These are phyloP conservation scores for Ostreobium quekettii DNA, from an alignment of 139 green algal species.

Conservation along the genomic window DNA sequence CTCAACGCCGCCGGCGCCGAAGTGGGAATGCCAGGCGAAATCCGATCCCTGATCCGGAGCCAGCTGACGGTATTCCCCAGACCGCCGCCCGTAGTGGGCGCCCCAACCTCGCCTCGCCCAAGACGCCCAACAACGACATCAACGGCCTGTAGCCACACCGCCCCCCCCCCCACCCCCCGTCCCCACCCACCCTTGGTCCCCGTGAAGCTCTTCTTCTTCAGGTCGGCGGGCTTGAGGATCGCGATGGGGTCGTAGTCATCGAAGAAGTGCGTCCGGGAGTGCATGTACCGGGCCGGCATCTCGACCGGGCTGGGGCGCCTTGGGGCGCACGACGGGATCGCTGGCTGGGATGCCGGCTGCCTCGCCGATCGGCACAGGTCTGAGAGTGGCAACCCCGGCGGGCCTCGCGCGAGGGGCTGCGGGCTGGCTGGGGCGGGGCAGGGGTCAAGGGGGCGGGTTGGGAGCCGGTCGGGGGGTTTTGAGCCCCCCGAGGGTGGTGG, in stretches of 20 bases:
- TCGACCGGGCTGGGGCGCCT: no score
- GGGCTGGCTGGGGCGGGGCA: no score
- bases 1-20: not conserved
- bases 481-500: no score
- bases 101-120: not conserved
- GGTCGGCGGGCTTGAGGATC: constrained; percentile 37
- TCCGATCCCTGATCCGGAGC: not conserved
- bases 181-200: constrained; percentile 39
- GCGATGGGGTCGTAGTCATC: constrained; percentile 32
- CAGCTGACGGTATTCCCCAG: not conserved
- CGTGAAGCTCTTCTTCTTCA: constrained; percentile 23
- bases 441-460: no score
- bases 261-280: constrained; percentile 41
- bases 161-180: constrained; percentile 11
- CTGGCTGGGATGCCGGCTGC: no score
- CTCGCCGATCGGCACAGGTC: no score
- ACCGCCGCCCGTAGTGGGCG: not conserved
- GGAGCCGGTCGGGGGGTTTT: no score
- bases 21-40: not conserved
- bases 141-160: not conserved
- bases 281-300: not conserved
- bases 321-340: no score
- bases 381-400: no score
- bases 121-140: constrained; percentile 7
- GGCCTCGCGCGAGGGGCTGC: no score